Base-by-base conservation (phyloP, 192 early-diverging fungal species). In the Entomortierella parvispora region DNA sequence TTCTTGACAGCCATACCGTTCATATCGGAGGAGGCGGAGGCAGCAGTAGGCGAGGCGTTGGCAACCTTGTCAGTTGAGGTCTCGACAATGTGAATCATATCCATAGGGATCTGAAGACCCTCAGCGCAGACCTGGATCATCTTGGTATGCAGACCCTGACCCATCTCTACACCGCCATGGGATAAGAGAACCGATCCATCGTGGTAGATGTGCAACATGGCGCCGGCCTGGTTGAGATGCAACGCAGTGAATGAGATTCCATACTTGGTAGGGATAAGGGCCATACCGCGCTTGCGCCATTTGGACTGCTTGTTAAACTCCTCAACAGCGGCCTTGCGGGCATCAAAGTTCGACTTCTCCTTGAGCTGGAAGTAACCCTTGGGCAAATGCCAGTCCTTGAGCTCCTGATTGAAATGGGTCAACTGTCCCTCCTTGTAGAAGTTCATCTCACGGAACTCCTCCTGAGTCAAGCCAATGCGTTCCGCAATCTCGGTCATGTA, bases 91-190 rank as follows among this genome's bases (percentile, higher is more conserved):
- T 91, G 90, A 15, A 95, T 83, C 31, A 82, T 66, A 15, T 82
- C 79, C 23, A 93, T 75, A 7, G 94, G 90, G 53, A 96, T 70
- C n/a, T 83, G 77, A 40, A 96, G 86, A 3, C 88, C 89, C 67
- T 95, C 89, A n/a, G 94, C 91, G 18, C 92, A 91, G 43, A 96
- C 82, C 83, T 92, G 90, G 25, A 92, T 82, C 90, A 94, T 91
- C 82, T 96, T 96, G 17, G 94, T 96, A 65, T 95, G 91, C 62
- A 96, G 71, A 9, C 95, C 95, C 77, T 96, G 95, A 43, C 95
- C 95, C 93, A 96, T 94, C 66, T 96, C 93, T n/a, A 92, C 91
- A 42, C 93, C 93, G 65, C 92, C 94, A 72, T 95, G 94, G 11
- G 89, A 85, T 2, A 96, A 80, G 14, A 93, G 87, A 31, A 96